phyloP scores from a whole-genome alignment of 2,329 filamentous ascomycete species.

The Talaromyces sp. region DNA sequence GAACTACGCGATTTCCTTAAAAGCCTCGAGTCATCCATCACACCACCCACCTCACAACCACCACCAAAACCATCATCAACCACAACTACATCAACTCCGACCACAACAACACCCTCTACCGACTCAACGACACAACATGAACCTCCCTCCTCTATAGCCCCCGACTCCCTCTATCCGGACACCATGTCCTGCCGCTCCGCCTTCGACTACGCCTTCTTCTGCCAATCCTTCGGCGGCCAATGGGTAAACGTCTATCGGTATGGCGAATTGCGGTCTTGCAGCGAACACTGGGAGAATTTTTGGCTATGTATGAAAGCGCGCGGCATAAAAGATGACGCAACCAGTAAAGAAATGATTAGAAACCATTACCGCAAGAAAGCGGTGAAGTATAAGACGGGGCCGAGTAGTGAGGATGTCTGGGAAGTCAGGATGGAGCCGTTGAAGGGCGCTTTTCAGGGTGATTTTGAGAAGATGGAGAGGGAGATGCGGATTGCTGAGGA shows the following conservation, averaged over 20 bases:
- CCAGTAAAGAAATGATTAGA: constrained; percentile 61
- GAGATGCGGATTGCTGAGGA: constrained; percentile 28
- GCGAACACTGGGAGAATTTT: constrained; percentile 86
- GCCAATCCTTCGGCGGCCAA: constrained; percentile 85
- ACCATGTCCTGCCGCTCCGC: constrained; percentile 85
- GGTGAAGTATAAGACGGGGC: constrained; percentile 64
- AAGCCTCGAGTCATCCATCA: constrained; percentile 39
- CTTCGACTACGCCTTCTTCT: constrained; percentile 93
- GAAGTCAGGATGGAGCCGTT: constrained; percentile 66
- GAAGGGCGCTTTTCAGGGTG: constrained; percentile 48
- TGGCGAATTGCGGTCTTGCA: constrained; percentile 73
- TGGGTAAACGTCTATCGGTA: constrained; percentile 90
- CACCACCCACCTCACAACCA: neutral
- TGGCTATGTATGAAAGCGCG: constrained; percentile 95
- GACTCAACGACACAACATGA: neutral
- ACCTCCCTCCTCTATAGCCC: constrained; percentile 46
- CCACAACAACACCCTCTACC: constrained; percentile 14
- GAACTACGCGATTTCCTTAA: constrained; percentile 56
- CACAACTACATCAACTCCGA: constrained; percentile 23
- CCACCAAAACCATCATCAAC: constrained; percentile 7
- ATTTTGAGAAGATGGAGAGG: constrained; percentile 44
- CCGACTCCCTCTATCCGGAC: constrained; percentile 71
- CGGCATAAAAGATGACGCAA: constrained; percentile 49
- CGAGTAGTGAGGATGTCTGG: constrained; percentile 91
- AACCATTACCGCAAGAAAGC: constrained; percentile 68